These are phyloP conservation scores for Spongispora temasekensis DNA, from an alignment of 1,284 basidiomycete species.

Conservation along the genomic window DNA sequence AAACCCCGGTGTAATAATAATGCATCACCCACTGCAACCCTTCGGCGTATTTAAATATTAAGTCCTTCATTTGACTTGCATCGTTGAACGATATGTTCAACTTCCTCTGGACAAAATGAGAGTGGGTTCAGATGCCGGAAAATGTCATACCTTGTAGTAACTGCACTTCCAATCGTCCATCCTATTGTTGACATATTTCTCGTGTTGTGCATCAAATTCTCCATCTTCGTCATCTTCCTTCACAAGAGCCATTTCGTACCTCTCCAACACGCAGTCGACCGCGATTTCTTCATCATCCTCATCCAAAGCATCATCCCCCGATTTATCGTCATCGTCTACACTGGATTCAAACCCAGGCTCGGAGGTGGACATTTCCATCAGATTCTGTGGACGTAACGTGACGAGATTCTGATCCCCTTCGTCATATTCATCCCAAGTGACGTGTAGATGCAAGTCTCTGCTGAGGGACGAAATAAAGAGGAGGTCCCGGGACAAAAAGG, in stretches of 20 bases:
- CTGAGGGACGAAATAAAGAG: slow-evolving; percentile 77
- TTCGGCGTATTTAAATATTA: slow-evolving; percentile 86
- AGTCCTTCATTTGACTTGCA: slow-evolving; percentile 62
- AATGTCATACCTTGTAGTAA: slow-evolving; percentile 78
- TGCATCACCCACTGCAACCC: slow-evolving; percentile 99
- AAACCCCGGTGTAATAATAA: slow-evolving; percentile 97
- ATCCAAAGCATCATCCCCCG: slow-evolving; percentile 51
- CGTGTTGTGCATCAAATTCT: slow-evolving; percentile 78
- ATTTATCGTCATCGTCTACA: slow-evolving; percentile 35
- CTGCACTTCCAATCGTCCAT: slow-evolving; percentile 91
- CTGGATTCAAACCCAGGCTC: slow-evolving; percentile 26
- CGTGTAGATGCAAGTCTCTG: slow-evolving; percentile 69
- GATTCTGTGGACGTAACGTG: slow-evolving; percentile 60
- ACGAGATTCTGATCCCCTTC: slow-evolving; percentile 78
- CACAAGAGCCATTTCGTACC: slow-evolving; percentile 86
- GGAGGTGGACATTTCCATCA: slow-evolving; percentile 43
- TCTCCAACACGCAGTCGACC: slow-evolving; percentile 80
- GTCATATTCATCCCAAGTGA: slow-evolving; percentile 91
- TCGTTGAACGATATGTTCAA: slow-evolving; percentile 77
- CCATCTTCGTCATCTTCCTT: slow-evolving; percentile 65
- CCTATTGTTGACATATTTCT: slow-evolving; percentile 74
- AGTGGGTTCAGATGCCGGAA: background rate
- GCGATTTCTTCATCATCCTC: slow-evolving; percentile 68
- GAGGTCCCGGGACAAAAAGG: slow-evolving; percentile 76
- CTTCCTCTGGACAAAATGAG: slow-evolving; percentile 60